Percentiles rank a stretch among this genome's conserved stretches.
Conservation (phyloP, 345 rosid species). For the Bruguiera gymnorhiza region DNA sequence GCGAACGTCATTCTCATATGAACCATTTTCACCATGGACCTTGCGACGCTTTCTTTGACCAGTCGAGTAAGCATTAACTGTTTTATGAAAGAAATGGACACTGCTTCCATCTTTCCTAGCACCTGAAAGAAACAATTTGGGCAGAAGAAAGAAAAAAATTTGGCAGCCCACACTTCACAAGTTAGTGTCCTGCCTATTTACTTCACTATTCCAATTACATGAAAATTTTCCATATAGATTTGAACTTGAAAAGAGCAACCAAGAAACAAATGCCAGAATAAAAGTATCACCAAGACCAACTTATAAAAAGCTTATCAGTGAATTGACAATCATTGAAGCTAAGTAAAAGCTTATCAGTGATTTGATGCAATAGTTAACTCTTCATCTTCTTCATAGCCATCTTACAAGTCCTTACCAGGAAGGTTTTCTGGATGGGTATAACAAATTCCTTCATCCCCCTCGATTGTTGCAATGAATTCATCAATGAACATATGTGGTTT, state of each 20-base stretch:
- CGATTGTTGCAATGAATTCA: constrained; percentile 64
- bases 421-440: constrained; percentile 88
- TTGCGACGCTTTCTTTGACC: constrained; percentile 93
- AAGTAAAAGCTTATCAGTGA: too few relatives aligned
- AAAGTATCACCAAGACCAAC: background rate
- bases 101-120: constrained; percentile 78
- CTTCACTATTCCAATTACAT: background rate
- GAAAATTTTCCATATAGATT: background rate
- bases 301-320: too few relatives aligned
- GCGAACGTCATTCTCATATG: constrained; percentile 57
- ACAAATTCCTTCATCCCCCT: constrained; percentile 69
- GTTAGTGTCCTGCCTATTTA: background rate
- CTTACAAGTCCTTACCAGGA: constrained; percentile 49
- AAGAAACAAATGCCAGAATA: background rate
- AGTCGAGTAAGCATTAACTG: constrained; percentile 76
- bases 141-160: background rate
- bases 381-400: background rate
- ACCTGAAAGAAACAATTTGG: constrained; percentile 43
- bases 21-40: constrained; percentile 44
- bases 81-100: constrained; percentile 74
- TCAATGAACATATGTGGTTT: constrained; percentile 52
- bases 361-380: too few relatives aligned
- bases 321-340: too few relatives aligned
- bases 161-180: background rate
- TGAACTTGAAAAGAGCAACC: background rate